Evolutionary conservation across 257 asterid species (phyloP), one percentile per base, ranked within the genome.

Genomic region (Rhazya stricta): DNA sequence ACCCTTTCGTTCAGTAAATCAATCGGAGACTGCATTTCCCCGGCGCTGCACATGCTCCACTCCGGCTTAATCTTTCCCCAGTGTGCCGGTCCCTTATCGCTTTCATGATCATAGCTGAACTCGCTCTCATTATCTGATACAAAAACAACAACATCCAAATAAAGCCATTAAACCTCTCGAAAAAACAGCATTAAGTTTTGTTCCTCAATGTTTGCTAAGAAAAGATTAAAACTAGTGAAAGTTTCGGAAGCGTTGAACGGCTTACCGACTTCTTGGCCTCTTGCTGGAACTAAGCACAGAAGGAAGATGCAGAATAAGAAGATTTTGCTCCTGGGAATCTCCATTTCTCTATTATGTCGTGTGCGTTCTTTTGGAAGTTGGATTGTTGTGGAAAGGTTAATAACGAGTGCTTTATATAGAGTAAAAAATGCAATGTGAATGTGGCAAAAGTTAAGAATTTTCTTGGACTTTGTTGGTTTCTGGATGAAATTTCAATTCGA

Each of bases 31-130:
- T 93, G 98, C 90, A 86, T 74, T 34, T 36, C 30, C 34, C 97
- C 96, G 1, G 80, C 9, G n/a, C 74, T 85, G 36, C 97, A 93
- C 11, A 60, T 71, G 4, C 72, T 74, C 98, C 98, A 93, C 63
- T 87, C 93, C 27, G 91, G 84, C 12, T 51, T 86, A 73, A 93
- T 84, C 62, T 83, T 41, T 3, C 98, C 95, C 98, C 98, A 93
- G 43, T 83, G 76, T 1, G 76, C 43, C 1, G 97, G 97, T 57
- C 98, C 98, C 7, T n/a, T 81, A 15, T 75, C 83, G 56, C 91
- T 90, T 0, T 75, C 63, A 39, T 51, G 76, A 0, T 78, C 76
- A 46, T 93, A 93, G 76, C 95, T 91, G 46, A 93, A 93, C 58
- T 82, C 92, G 5, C 88, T 83, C 76, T 93, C 96, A 76, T 91